phyloP scores from a whole-genome alignment of 2,329 filamentous ascomycete genomes.

The Diaporthe ampelina region DNA sequence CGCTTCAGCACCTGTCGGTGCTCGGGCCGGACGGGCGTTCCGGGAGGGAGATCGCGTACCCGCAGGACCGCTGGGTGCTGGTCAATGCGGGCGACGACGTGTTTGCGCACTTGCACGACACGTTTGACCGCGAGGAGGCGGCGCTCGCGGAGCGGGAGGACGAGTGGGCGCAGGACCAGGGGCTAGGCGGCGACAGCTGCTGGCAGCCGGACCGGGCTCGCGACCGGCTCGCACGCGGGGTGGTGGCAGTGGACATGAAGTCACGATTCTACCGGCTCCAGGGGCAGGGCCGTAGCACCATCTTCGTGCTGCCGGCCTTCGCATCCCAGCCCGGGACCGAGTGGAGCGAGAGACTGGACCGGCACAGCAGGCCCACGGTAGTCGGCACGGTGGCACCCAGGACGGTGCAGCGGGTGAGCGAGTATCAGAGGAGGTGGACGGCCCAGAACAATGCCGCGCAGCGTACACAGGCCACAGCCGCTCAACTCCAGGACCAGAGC shows the following conservation, averaged over 20 bases:
- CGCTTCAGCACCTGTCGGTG: slow-evolving; percentile 65
- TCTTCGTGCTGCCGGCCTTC: slow-evolving; percentile 68
- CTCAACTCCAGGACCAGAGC: slow-evolving; percentile 32
- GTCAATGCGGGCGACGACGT: slow-evolving; percentile 68
- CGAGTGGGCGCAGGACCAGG: slow-evolving; percentile 50
- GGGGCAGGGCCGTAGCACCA: slow-evolving; percentile 58
- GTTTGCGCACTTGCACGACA: slow-evolving; percentile 59
- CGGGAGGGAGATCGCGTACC: slow-evolving; percentile 66
- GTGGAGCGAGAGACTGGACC: slow-evolving; percentile 61
- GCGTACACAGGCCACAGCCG: slow-evolving; percentile 10
- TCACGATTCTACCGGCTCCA: slow-evolving; percentile 68
- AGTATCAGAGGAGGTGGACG: slow-evolving; percentile 49
- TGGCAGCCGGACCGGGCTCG: slow-evolving; percentile 49
- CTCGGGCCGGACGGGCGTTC: slow-evolving; percentile 66
- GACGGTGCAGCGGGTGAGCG: slow-evolving; percentile 52
- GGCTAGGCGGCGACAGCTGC: slow-evolving; percentile 58
- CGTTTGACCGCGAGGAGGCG: slow-evolving; percentile 62
- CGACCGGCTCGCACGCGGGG: slow-evolving; percentile 55
- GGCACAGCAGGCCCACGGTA: slow-evolving; percentile 54
- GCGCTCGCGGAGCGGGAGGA: slow-evolving; percentile 51
- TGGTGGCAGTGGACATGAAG: slow-evolving; percentile 62
- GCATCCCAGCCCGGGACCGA: slow-evolving; percentile 60
- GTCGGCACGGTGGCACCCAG: slow-evolving; percentile 48
- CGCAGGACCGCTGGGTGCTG: slow-evolving; percentile 69
- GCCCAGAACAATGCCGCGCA: slow-evolving; percentile 32